A percentile compares a stretch with the other conserved stretches of the same genome.
phyloP scores from a whole-genome alignment of 768 basidiomycete genomes.

The Mycena maculata region DNA sequence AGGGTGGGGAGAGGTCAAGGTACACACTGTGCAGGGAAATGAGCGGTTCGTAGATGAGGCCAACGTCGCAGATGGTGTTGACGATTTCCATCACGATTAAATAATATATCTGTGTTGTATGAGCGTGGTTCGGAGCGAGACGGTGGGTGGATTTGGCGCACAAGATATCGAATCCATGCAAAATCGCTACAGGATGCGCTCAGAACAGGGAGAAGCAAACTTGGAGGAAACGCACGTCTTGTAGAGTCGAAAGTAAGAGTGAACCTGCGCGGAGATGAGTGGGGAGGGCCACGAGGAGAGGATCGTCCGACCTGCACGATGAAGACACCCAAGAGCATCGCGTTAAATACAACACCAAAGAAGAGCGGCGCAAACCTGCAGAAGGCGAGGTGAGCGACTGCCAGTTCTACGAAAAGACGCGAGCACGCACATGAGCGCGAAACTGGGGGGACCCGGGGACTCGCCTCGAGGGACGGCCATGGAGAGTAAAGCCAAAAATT shows the following conservation, averaged over 20 bases:
- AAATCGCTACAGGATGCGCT: constrained; percentile 8
- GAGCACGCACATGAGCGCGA: too few species aligned
- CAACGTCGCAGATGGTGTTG: constrained; percentile 29
- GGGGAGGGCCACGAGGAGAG: neutral
- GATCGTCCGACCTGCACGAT: constrained; percentile 17
- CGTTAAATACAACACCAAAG: constrained; percentile 32
- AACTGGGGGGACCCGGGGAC: too few species aligned
- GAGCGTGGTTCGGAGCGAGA: neutral
- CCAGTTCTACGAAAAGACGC: too few species aligned
- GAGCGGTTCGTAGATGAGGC: constrained; percentile 32
- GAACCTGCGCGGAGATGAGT: constrained; percentile 1
- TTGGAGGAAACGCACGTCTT: constrained; percentile 23
- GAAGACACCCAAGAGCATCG: constrained; percentile 30
- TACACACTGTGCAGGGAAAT: constrained; percentile 14
- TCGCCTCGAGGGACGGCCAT: too few species aligned
- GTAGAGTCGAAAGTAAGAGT: constrained; percentile 34
- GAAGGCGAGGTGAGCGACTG: neutral
- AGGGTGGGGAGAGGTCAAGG: neutral
- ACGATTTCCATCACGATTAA: constrained; percentile 22
- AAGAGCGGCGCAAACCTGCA: constrained; percentile 30
- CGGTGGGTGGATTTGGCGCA: neutral
- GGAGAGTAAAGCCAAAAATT: too few species aligned
- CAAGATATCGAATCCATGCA: constrained; percentile 24
- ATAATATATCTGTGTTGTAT: constrained; percentile 21
- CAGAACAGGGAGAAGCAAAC: neutral